A percentile compares a stretch with the other conserved stretches of the same genome.
phyloP scores from a whole-genome alignment of 495 filamentous ascomycete genomes.

The Trichoderma virens region DNA sequence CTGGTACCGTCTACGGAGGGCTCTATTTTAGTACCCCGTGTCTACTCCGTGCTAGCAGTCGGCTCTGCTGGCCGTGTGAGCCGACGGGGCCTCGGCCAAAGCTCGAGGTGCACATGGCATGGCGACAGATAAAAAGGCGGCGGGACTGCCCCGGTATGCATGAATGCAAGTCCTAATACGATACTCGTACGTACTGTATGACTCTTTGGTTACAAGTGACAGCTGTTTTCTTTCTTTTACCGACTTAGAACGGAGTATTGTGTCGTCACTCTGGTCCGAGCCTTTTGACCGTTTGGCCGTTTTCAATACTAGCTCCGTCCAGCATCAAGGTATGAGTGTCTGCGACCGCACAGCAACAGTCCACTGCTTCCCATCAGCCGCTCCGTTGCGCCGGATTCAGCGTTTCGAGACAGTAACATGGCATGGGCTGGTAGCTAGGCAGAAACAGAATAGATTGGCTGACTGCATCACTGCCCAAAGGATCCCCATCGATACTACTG shows the following conservation, averaged over 20 bases:
- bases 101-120: background rate
- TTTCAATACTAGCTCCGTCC: no score
- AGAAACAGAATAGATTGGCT: background rate
- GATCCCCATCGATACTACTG: background rate
- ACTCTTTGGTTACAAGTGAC: no score
- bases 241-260: no score
- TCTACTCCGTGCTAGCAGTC: no score
- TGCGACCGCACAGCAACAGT: background rate
- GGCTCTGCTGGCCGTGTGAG: background rate
- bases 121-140: background rate
- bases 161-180: background rate
- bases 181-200: no score
- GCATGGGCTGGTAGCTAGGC: background rate
- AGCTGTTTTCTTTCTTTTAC: no score
- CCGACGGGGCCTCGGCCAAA: slow-evolving; percentile 7
- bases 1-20: no score
- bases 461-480: background rate
- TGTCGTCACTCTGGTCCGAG: no score
- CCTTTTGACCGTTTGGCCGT: no score
- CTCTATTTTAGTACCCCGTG: no score
- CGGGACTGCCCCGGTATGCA: background rate
- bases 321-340: background rate
- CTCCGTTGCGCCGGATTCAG: background rate
- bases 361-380: background rate
- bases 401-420: background rate